Evolutionary conservation across 225 moss, liverwort and hornwort genomes (phyloP), one percentile per base, ranked within the genome.

Genomic region (Climacium dendroides): DNA sequence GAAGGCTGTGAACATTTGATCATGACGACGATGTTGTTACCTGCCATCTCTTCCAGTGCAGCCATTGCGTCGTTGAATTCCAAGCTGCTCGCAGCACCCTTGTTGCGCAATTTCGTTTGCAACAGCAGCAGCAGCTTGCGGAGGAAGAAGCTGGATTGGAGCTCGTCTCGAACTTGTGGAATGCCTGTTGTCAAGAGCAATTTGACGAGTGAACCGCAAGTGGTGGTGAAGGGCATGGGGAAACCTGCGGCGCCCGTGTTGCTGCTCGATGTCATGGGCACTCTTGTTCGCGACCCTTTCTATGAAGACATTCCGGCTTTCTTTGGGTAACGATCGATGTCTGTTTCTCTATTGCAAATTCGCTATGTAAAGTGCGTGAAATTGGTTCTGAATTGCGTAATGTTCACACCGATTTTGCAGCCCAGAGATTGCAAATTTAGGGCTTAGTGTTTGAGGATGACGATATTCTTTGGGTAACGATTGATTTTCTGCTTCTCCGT

Each of bases 231-330:
- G 50, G 80, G 32, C 47, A 83, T 86, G 79, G 65, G 41, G 84
- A 89, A 85, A 80, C 86, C 83, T 52, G 26, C 70, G 87, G 80
- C 76, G 78, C 91, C 87, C 20, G 93, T 97, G 86, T 86, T 99
- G 89, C 79, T 99, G 91, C 71, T 99, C 61, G 97, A 99, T 70
- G 96, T 97, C n/a, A 99, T 99, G 99, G 99, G 93, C 62, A 99
- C 99, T 45, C 93, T 99, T 81, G 94, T 99, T 71, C 94, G 92
- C 17, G 99, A 99, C 86, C 99, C 99, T 28, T 99, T 99, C 86
- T 95, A 93, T 88, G 95, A 96, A 87, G 95, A 94, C 83, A 96
- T 99, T 90, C 97, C 99, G 37, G 94, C 95, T 41, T 97, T 88
- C 85, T 99, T 99, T 23, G 95, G 96, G 99, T 99, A 87, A 45